Evolutionary conservation across 768 basidiomycete species (phyloP).

Genomic region (Suillus bovinus): DNA sequence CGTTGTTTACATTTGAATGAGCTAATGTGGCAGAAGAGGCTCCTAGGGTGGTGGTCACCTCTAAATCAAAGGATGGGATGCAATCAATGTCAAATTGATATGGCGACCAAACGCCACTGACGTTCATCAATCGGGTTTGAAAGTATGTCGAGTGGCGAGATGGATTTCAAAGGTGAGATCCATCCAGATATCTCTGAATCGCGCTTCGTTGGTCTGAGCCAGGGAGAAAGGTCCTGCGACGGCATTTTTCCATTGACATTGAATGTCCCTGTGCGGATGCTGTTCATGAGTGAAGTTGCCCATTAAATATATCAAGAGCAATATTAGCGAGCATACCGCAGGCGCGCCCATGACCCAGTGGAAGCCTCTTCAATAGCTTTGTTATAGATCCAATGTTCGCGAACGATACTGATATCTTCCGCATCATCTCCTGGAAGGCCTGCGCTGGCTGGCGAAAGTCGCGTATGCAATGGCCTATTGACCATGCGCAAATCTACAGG

Average conservation of each 20-base stretch:
- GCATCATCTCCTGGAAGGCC: constrained; percentile 64
- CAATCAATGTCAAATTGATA: background rate
- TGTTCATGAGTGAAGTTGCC: constrained; percentile 25
- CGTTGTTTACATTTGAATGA: background rate
- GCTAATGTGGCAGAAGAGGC: constrained; percentile 12
- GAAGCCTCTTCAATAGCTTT: constrained; percentile 38
- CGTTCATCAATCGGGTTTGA: constrained; percentile 24
- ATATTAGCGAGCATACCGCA: constrained; percentile 21
- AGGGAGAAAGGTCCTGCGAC: constrained; percentile 67
- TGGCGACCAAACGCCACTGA: constrained; percentile 12
- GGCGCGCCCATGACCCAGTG: constrained; percentile 19
- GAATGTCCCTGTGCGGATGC: constrained; percentile 76
- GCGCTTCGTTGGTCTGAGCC: constrained; percentile 43
- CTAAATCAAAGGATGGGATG: constrained; percentile 10
- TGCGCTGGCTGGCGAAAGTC: constrained; percentile 61
- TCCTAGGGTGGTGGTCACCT: constrained; percentile 8
- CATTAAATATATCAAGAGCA: background rate
- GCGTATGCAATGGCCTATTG: constrained; percentile 47
- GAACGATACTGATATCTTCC: constrained; percentile 55
- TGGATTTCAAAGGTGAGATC: constrained; percentile 36
- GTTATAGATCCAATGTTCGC: constrained; percentile 63
- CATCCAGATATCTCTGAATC: constrained; percentile 14
- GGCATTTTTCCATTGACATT: constrained; percentile 82
- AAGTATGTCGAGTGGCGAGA: constrained; percentile 36
- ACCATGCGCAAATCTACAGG: constrained; percentile 51